Evolutionary conservation across 2,329 filamentous ascomycete species (phyloP), one percentile per base, ranked within the genome.

Genomic region (Tolypocladium paradoxum): DNA sequence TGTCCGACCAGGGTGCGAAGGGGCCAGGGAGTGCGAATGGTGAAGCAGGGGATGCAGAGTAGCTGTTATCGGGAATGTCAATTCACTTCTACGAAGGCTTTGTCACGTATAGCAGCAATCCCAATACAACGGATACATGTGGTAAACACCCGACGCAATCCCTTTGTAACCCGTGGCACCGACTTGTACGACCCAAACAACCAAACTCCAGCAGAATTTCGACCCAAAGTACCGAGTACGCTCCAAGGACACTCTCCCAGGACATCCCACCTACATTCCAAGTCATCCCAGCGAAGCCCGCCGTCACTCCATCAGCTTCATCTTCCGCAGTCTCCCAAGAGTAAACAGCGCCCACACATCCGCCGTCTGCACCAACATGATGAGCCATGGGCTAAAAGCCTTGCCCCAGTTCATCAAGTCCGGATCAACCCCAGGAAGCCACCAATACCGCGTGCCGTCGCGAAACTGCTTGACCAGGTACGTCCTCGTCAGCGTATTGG

Each of bases 401-500:
- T 40, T 36, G 14, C 50, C 36, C 35, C 20, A 50, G 6, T 8
- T 18, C 24, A 48, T 46, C 18, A 51, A 2, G 2, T 33, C 35
- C 33, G 20, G n/a, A 18, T 55, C 53, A 1, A 58, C 53, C 14
- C 57, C 57, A 7, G 52, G 52, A 2, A 54, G 47, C 46, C 52
- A 29, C 50, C 50, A 55, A 29, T 53, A 53, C 4, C 36, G 18
- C 2, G 38, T 43, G 12, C 53, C 53, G 14, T 53, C 53, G 20
- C 49, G 51, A 16, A 57, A 36, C 24, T 58, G 36, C 31, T 46
- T 51, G 20, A 68, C 49, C 56, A 69, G 57, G 34, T 67, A 61
- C n/a, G 48, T 53, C 52, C 62, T 57, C n/a, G 67, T 67, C 36
- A 61, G 34, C 18, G 59, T 58, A 48, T 71, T 70, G 6, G 61